These are phyloP conservation scores for Neurospora crassa DNA, from an alignment of 2,329 filamentous ascomycete species.

Conservation along the genomic window DNA sequence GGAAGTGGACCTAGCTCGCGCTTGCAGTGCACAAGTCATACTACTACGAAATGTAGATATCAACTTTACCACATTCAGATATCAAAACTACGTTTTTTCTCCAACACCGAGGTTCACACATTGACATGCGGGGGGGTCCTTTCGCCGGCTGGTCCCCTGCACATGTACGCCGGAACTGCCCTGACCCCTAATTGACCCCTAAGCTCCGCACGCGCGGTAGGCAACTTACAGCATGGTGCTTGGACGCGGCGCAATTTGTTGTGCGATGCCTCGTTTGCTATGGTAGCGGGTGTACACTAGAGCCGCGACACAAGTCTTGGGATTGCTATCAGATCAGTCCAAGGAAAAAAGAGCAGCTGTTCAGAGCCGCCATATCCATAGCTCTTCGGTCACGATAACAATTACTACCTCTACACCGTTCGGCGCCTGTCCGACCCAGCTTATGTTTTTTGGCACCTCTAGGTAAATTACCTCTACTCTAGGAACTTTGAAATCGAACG, in stretches of 20 bases:
- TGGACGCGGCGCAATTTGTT: neutral
- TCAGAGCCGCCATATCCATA: neutral
- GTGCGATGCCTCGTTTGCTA: neutral
- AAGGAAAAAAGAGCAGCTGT: neutral
- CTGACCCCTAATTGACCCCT: too few species aligned
- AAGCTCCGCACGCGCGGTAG: too few species aligned
- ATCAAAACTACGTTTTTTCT: too few species aligned
- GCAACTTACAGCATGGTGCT: too few species aligned
- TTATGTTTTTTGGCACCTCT: neutral
- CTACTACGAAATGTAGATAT: too few species aligned
- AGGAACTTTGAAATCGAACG: neutral
- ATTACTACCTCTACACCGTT: neutral
- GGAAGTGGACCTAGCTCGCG: too few species aligned
- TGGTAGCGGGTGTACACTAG: neutral
- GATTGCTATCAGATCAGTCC: neutral
- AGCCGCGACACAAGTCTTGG: neutral
- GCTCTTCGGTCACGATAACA: neutral
- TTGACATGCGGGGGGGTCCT: too few species aligned
- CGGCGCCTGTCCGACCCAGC: neutral
- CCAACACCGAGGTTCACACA: too few species aligned
- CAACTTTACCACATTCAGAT: too few species aligned
- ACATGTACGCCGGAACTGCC: too few species aligned
- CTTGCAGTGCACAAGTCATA: too few species aligned
- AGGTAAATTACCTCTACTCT: neutral
- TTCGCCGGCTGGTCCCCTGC: too few species aligned